phyloP scores from a whole-genome alignment of 768 basidiomycete genomes.

The Pisolithus microcarpus region DNA sequence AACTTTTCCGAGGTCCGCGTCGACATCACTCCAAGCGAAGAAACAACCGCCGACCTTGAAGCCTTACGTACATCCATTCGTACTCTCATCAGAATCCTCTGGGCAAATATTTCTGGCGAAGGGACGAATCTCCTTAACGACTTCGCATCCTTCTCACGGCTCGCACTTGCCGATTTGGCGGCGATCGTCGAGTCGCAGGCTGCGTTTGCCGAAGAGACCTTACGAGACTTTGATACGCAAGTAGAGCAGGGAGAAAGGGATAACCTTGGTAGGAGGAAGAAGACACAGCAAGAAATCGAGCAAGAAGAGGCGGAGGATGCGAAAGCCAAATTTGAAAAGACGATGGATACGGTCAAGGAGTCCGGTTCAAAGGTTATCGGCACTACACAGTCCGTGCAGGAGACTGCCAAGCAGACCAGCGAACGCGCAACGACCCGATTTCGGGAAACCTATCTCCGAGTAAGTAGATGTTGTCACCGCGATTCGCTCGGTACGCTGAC shows the following conservation, averaged over 20 bases:
- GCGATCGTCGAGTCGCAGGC: constrained; percentile 52
- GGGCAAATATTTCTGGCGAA: constrained; percentile 47
- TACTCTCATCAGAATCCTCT: constrained; percentile 45
- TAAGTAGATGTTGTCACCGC: constrained; percentile 13
- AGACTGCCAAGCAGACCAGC: constrained; percentile 37
- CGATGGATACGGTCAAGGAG: constrained; percentile 59
- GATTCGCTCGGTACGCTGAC: not conserved
- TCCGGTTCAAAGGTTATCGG: constrained; percentile 53
- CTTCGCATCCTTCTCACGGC: constrained; percentile 56
- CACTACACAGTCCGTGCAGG: constrained; percentile 37
- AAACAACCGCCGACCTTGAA: constrained; percentile 43
- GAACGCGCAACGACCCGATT: constrained; percentile 38
- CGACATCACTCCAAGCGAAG: constrained; percentile 32
- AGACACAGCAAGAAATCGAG: constrained; percentile 36
- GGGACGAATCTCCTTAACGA: constrained; percentile 50
- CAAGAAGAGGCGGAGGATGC: constrained; percentile 42
- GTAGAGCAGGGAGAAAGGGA: constrained; percentile 58
- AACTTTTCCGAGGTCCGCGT: constrained; percentile 38
- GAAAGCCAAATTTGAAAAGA: constrained; percentile 53
- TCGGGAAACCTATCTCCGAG: constrained; percentile 48
- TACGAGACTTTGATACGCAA: constrained; percentile 50
- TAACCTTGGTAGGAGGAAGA: constrained; percentile 45
- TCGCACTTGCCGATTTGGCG: constrained; percentile 60
- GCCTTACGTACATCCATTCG: constrained; percentile 45
- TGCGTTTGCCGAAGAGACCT: constrained; percentile 39